Base-by-base conservation (phyloP, 805 yeast species). In the Kuraishia borneana region DNA sequence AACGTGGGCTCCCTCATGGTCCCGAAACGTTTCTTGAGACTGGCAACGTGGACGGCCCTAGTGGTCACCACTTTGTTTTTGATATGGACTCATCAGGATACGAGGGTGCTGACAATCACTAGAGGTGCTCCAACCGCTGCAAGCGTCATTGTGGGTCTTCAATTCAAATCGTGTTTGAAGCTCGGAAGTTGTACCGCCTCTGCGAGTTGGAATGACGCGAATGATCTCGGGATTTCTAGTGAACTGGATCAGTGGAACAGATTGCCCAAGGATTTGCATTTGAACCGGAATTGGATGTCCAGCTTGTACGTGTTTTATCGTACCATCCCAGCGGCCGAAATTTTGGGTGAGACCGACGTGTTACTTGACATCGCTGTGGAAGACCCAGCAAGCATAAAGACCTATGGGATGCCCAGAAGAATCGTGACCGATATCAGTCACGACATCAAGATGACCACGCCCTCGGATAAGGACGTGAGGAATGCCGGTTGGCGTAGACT, bases 401-500 rank as follows among this genome's bases (percentile, higher is more conserved):
- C 38, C 5, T 30, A 36, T 3, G 31, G 33, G n/a, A n/a, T n/a
- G n/a, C n/a, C n/a, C n/a, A n/a, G n/a, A n/a, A n/a, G n/a, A n/a
- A n/a, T n/a, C n/a, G 9, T 39, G 14, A 7, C 13, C 5, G 41
- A 40, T 3, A 34, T 38, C 22, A 36, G 30, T 27, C 6, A 12
- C 16, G 12, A 8, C 16, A 8, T 16, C 7, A 12, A 10, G 7
- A 7, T 25, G 16, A 25, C 12, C 7, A 16, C 13, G 28, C 28
- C 28, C 13, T 12, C 12, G 7, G 16, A 12, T 6, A 6, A 26
- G 20, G 65, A 70, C 36, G 41, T 68, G 1, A 48, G 46, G 23
- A 46, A 47, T 3, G 44, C 46, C 18, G 73, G 68, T 10, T 76
- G 83, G 83, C 53, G 41, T 14, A 48, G 56, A 18, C 61, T 60